phyloP scores from a whole-genome alignment of 129 eudicot genomes.

The Centaurea solstitialis region DNA sequence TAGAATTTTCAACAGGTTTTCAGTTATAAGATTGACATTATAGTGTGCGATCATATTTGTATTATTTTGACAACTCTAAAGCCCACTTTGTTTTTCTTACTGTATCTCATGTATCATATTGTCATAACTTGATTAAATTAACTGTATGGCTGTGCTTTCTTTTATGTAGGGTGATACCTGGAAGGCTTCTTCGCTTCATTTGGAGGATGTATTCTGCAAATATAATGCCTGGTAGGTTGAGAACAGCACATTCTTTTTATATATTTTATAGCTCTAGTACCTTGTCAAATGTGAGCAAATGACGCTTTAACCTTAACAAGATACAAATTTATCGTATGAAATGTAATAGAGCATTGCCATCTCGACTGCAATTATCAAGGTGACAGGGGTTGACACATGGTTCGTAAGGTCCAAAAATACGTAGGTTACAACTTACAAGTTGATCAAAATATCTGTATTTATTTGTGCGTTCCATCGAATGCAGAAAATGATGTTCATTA shows the following conservation, averaged over 20 bases:
- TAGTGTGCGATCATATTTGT: not conserved
- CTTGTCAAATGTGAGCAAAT: not conserved
- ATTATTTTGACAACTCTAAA: not conserved
- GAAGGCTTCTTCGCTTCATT: slow-evolving; percentile 54
- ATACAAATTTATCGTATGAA: not conserved
- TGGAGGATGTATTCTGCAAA: slow-evolving; percentile 64
- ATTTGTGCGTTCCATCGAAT: not conserved
- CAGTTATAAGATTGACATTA: not conserved
- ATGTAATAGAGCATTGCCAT: not conserved
- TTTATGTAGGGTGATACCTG: slow-evolving; percentile 48
- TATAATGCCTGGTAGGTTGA: slow-evolving; percentile 46
- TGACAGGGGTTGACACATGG: not conserved
- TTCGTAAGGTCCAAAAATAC: not conserved
- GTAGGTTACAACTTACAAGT: not conserved
- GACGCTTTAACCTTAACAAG: not conserved
- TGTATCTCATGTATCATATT: not conserved
- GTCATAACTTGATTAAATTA: not conserved
- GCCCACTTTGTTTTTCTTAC: not conserved
- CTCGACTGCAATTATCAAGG: not conserved
- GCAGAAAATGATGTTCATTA: not conserved
- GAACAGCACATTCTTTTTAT: not conserved
- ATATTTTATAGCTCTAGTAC: not conserved
- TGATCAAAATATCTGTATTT: not conserved
- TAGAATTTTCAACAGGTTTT: not conserved
- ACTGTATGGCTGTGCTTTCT: not conserved